Percentiles rank a stretch among this genome's conserved stretches.
Evolutionary conservation across 805 yeast genomes (phyloP).

Genomic region (Maudiozyma serrabonitensis): DNA sequence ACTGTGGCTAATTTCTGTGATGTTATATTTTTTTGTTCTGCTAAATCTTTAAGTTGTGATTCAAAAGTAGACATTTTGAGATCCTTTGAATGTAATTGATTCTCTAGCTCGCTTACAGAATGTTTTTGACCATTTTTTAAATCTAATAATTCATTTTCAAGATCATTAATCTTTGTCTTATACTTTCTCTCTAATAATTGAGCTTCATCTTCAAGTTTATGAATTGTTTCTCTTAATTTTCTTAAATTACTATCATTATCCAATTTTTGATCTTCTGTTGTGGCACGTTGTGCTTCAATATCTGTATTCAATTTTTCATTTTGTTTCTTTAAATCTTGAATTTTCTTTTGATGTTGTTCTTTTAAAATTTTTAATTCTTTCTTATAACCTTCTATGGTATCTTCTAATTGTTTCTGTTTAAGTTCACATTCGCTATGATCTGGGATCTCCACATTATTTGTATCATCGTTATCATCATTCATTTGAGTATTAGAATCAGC

Average conservation of each 20-base stretch:
- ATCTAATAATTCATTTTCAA: not conserved
- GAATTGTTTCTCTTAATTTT: not conserved
- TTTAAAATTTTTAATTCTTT: slow-evolving; percentile 1
- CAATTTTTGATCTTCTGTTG: slow-evolving; percentile 1
- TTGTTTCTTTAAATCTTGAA: slow-evolving; percentile 6
- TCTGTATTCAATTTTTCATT: slow-evolving; percentile 3
- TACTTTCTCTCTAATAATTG: not conserved
- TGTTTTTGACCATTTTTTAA: not conserved
- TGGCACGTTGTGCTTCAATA: not conserved
- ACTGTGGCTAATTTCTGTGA: not conserved
- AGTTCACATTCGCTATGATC: slow-evolving; percentile 1
- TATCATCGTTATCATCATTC: not conserved
- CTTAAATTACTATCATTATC: not conserved
- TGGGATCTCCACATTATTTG: not conserved
- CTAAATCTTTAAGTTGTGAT: not conserved
- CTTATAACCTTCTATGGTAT: slow-evolving; percentile 1
- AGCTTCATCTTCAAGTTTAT: not conserved
- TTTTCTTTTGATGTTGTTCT: slow-evolving; percentile 3
- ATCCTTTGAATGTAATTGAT: not conserved
- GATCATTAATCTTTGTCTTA: not conserved
- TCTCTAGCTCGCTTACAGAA: not conserved
- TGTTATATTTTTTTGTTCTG: not conserved
- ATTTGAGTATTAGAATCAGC: not conserved
- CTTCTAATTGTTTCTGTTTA: slow-evolving; percentile 2
- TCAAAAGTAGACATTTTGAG: not conserved